phyloP scores from a whole-genome alignment of 2,329 filamentous ascomycete genomes.

The Cryphonectria naterciae region DNA sequence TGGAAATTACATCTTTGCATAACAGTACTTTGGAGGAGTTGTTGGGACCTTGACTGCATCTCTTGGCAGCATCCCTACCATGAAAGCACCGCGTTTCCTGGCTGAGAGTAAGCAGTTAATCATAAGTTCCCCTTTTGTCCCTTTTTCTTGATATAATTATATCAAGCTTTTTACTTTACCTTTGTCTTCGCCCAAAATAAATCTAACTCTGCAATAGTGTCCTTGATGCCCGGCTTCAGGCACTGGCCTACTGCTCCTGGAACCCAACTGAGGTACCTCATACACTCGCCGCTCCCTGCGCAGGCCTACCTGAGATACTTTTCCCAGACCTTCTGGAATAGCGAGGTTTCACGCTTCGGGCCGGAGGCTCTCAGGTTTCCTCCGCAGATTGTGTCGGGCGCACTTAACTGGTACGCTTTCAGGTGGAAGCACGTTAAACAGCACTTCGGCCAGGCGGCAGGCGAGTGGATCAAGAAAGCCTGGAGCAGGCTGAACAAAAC shows the following conservation, averaged over 20 bases:
- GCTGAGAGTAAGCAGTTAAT: conserved; percentile 1
- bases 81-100: not conserved
- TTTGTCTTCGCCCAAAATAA: not conserved
- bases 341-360: conserved; percentile 16
- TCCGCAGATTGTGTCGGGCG: not conserved
- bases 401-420: not conserved
- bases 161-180: not conserved
- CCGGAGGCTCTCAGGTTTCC: conserved; percentile 14
- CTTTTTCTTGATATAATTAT: no score
- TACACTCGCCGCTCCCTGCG: conserved; percentile 3
- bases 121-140: not conserved
- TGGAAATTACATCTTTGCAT: not conserved
- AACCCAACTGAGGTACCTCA: no score
- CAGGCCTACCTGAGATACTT: conserved; percentile 11
- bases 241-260: not conserved
- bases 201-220: not conserved
- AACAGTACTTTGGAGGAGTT: conserved; percentile 10
- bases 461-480: conserved; percentile 6
- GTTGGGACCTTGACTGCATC: not conserved
- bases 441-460: conserved; percentile 8
- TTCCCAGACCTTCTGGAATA: conserved; percentile 19
- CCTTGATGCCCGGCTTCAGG: not conserved
- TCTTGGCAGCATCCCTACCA: not conserved
- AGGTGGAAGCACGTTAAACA: not conserved
- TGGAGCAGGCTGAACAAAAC: not conserved